These are phyloP conservation scores for Russula griseocarnosa DNA, from an alignment of 768 basidiomycete species.

Conservation along the genomic window DNA sequence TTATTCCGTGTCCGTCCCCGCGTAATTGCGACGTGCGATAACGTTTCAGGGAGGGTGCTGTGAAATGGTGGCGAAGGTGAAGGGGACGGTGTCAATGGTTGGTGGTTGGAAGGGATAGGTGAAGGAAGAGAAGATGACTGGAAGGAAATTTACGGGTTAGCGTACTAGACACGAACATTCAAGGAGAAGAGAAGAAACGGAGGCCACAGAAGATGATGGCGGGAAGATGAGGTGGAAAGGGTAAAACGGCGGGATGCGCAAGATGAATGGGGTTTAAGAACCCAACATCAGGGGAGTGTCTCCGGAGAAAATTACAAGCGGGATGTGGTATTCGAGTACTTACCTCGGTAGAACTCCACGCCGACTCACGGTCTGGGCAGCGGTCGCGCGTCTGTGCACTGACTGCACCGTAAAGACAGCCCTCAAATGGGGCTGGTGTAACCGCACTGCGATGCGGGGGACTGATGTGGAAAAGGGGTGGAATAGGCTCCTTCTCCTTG, in stretches of 20 bases:
- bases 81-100: conserved; percentile 24
- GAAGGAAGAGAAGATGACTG: conserved; percentile 25
- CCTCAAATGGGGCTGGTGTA: conserved; percentile 49
- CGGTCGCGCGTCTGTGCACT: conserved; percentile 28
- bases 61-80: conserved; percentile 27
- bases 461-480: neutral
- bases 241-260: neutral
- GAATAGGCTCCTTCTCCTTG: conserved; percentile 29
- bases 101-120: conserved; percentile 21
- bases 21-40: conserved; percentile 11
- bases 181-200: neutral
- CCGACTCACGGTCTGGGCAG: conserved; percentile 26
- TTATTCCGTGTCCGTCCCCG: conserved; percentile 24
- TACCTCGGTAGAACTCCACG: conserved; percentile 27
- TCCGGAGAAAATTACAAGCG: neutral
- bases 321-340: neutral
- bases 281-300: neutral
- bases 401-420: conserved; percentile 41
- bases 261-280: neutral
- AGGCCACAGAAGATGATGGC: neutral
- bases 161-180: neutral
- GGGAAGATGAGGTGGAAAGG: neutral
- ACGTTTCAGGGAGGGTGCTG: conserved; percentile 6
- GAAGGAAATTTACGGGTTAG: neutral
- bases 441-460: conserved; percentile 51